phyloP scores from a whole-genome alignment of 2,329 filamentous ascomycete genomes.

The Coniochaeta hoffmannii region DNA sequence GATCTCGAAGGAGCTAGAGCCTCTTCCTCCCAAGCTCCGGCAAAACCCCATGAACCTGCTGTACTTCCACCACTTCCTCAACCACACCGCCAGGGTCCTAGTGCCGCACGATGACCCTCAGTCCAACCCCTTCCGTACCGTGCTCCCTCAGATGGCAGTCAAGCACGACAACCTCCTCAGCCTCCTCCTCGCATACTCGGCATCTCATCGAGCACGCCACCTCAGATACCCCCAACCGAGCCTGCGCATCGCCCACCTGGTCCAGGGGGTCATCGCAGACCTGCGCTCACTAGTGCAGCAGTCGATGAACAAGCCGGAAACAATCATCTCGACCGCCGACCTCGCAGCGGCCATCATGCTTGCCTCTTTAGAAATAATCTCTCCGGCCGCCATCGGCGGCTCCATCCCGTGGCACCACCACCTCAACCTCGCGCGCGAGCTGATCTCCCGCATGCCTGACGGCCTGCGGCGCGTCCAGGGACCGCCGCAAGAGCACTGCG shows the following conservation, averaged over 20 bases:
- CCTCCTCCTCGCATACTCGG: slow-evolving; percentile 72
- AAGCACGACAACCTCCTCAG: slow-evolving; percentile 66
- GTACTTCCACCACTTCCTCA: slow-evolving; percentile 60
- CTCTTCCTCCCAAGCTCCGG: slow-evolving; percentile 43
- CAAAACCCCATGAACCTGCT: slow-evolving; percentile 77
- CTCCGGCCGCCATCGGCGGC: slow-evolving; percentile 74
- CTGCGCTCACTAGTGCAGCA: slow-evolving; percentile 40
- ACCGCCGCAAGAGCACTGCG: slow-evolving; percentile 38
- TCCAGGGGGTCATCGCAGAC: slow-evolving; percentile 69
- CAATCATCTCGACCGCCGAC: slow-evolving; percentile 63
- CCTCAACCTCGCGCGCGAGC: slow-evolving; percentile 64
- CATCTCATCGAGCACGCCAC: slow-evolving; percentile 72
- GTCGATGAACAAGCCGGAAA: slow-evolving; percentile 53
- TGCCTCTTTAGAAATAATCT: slow-evolving; percentile 75
- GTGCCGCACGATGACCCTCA: slow-evolving; percentile 43
- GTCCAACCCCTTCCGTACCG: slow-evolving; percentile 45
- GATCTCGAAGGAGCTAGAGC: slow-evolving; percentile 40
- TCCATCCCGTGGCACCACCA: slow-evolving; percentile 75
- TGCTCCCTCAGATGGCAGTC: slow-evolving; percentile 55
- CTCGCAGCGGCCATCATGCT: slow-evolving; percentile 81
- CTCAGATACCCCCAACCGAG: slow-evolving; percentile 66
- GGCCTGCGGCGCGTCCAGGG: slow-evolving; percentile 40
- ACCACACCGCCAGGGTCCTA: slow-evolving; percentile 63
- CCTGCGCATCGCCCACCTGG: slow-evolving; percentile 73
- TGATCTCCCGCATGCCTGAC: slow-evolving; percentile 57